Evolutionary conservation across 2,329 filamentous ascomycete species (phyloP), one percentile per base, ranked within the genome.

Genomic region (Cladophialophora yegresii): DNA sequence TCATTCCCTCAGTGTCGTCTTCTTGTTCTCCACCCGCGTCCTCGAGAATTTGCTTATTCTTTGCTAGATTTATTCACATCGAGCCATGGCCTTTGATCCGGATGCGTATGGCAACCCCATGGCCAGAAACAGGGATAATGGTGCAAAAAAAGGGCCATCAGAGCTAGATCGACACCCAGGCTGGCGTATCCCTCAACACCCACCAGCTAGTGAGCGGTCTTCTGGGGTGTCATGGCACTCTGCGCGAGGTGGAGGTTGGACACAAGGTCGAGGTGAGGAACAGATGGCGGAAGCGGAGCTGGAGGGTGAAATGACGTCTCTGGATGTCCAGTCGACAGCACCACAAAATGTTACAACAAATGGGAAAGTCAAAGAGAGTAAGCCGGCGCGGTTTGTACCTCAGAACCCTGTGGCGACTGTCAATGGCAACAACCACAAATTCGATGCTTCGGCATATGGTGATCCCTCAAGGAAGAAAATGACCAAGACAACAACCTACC

Each of bases 401-500:
- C 55, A 43, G 47, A 6, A 9, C 22, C 16, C 40, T 49, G 23
- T 23, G 20, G 43, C 26, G 12, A 13, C 26, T 6, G 40, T 33
- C 12, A 47, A 13, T 10, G 36, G 58, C 22, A 28, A 20, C 10
- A 50, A 40, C n/a, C 56, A 28, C 10, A 49, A 26, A 5, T 63
- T 63, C n/a, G 43, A 63, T 36, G 40, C 50, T 36, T 55, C 32
- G 26, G 56, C 49, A n/a, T 63, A 63, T n/a, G 61, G 61, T 16
- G 47, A 63, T 32, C 61, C 61, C 13, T 51, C 51, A 12, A 55
- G 51, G 26, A 55, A 20, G 30, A 13, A 23, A 12, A 7, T n/a
- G 9, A n/a, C n/a, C 9, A 20, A 43, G 57, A 12, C 9, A 13
- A 13, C 45, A 3, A 50, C 47, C 47, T 22, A 50, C 22, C 16